Conservation (phyloP, 2,329 filamentous ascomycete species). For the Talaromyces atroroseus region DNA sequence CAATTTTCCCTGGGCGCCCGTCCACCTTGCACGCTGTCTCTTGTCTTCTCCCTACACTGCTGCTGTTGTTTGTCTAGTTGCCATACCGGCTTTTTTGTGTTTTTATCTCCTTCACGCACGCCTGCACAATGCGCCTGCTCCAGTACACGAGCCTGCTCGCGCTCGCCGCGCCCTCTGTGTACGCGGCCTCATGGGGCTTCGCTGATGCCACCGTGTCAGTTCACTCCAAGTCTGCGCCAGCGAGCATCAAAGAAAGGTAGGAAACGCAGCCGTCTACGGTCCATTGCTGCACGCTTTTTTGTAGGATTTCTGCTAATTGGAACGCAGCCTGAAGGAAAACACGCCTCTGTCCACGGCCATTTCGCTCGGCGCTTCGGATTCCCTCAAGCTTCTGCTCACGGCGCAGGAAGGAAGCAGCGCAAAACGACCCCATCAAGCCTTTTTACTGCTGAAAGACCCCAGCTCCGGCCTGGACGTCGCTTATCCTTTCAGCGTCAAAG, state of each 20-base stretch:
- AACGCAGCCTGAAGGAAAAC: conserved; percentile 53
- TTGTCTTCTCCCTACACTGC: no score
- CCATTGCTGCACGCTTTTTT: not conserved
- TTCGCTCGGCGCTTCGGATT: conserved; percentile 61
- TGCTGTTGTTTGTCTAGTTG: no score
- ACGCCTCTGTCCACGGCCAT: conserved; percentile 60
- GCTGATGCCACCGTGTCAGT: conserved; percentile 59
- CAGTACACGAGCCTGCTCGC: conserved; percentile 34
- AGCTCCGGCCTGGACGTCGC: conserved; percentile 76
- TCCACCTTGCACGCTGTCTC: not conserved
- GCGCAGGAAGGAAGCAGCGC: conserved; percentile 70
- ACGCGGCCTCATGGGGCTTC: conserved; percentile 56
- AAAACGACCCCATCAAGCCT: conserved; percentile 89
- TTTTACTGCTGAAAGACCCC: conserved; percentile 73
- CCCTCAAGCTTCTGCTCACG: conserved; percentile 76
- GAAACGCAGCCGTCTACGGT: conserved; percentile 13
- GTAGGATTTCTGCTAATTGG: not conserved
- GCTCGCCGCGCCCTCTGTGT: conserved; percentile 29
- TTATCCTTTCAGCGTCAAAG: conserved; percentile 77
- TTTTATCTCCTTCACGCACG: not conserved
- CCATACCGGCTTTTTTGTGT: no score
- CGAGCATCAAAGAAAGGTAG: conserved; percentile 55
- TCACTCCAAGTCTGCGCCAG: conserved; percentile 54
- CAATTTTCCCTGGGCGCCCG: conserved; percentile 14
- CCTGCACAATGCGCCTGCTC: conserved; percentile 31